These are phyloP conservation scores for Dactylis glomerata DNA, from an alignment of 176 grass and related monocot species.

Conservation along the genomic window DNA sequence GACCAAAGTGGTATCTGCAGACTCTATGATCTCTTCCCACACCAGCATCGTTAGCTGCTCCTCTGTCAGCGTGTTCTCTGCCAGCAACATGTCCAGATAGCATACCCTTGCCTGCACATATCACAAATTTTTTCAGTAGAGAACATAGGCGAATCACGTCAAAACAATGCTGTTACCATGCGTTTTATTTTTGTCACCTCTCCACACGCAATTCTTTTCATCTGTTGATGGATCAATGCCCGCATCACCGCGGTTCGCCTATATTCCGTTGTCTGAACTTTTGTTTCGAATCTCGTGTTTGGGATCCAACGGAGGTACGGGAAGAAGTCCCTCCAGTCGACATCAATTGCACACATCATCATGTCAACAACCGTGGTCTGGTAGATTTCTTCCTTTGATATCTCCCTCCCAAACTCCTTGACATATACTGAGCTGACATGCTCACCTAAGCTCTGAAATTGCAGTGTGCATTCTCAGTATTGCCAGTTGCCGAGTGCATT, in stretches of 20 bases:
- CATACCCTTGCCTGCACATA: constrained; percentile 42
- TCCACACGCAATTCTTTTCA: constrained; percentile 47
- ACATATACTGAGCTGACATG: constrained; percentile 66
- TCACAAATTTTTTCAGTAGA: not conserved
- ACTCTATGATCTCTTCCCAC: constrained; percentile 66
- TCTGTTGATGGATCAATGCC: constrained; percentile 62
- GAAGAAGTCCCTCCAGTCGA: constrained; percentile 97
- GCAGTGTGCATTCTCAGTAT: not conserved
- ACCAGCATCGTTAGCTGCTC: constrained; percentile 53
- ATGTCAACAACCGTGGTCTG: constrained; percentile 57
- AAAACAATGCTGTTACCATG: not conserved
- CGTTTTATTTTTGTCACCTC: constrained; percentile 36
- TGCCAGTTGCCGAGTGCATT: no score
- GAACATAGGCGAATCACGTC: no score
- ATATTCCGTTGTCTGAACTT: constrained; percentile 32
- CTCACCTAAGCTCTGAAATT: constrained; percentile 60
- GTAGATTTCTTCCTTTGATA: constrained; percentile 57
- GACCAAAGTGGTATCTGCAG: constrained; percentile 74
- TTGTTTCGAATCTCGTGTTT: constrained; percentile 59
- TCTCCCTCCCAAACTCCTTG: constrained; percentile 53
- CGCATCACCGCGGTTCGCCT: constrained; percentile 45
- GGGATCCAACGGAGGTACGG: constrained; percentile 79
- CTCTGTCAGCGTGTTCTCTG: constrained; percentile 49
- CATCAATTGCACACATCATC: constrained; percentile 63
- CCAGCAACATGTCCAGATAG: constrained; percentile 64